phyloP scores from a whole-genome alignment of 208 protist species.

The Leishmania martiniquensis region DNA sequence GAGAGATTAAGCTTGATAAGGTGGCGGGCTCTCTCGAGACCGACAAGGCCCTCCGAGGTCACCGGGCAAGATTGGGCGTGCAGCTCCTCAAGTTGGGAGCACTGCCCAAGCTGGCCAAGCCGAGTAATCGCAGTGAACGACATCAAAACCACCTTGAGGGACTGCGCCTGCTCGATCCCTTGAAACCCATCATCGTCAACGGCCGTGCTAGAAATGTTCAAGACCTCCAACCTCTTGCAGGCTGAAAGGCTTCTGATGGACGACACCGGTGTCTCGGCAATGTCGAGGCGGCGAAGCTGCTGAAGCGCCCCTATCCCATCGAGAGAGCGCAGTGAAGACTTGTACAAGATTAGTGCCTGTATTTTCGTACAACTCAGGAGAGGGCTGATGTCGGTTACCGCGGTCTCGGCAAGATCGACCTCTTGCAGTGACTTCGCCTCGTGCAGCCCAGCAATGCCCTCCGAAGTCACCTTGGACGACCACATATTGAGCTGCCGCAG shows the following conservation, averaged over 20 bases:
- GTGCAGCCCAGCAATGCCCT: constrained; percentile 26
- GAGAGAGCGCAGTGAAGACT: constrained; percentile 23
- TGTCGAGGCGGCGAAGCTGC: constrained; percentile 29
- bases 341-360: constrained; percentile 23
- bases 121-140: constrained; percentile 27
- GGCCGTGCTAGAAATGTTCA: constrained; percentile 35
- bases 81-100: constrained; percentile 36
- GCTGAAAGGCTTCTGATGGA: constrained; percentile 12
- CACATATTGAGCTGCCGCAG: constrained; percentile 32
- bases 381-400: constrained; percentile 18
- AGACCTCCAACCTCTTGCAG: constrained; percentile 28
- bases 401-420: constrained; percentile 38
- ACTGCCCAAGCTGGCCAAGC: constrained; percentile 31
- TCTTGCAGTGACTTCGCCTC: constrained; percentile 15
- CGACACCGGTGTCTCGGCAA: constrained; percentile 32
- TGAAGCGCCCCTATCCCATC: constrained; percentile 23
- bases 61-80: constrained; percentile 28
- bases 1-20: constrained; percentile 39
- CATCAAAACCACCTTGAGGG: constrained; percentile 27
- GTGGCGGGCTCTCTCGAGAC: constrained; percentile 22
- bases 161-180: constrained; percentile 10
- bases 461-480: constrained; percentile 26
- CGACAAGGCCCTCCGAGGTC: constrained; percentile 27
- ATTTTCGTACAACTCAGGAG: constrained; percentile 29
- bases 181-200: constrained; percentile 33